Base-by-base conservation (phyloP, 192 early-diverging fungal genomes). In the Coemansia sp. region DNA sequence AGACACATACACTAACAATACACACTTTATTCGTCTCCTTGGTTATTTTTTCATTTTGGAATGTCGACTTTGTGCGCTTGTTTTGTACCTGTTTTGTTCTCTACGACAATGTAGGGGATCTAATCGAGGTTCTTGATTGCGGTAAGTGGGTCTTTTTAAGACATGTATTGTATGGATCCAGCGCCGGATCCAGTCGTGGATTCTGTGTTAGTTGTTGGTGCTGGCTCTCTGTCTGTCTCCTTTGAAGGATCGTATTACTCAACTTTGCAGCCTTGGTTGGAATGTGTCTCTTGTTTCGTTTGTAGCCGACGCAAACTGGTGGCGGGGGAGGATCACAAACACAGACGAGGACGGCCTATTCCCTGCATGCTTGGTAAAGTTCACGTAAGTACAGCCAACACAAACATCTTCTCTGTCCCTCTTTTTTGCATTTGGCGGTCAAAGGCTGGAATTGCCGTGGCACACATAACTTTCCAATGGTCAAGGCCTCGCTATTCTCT, bases 281-380 rank as follows among this genome's bases (percentile, higher is more conserved):
- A n/a, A n/a, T n/a, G n/a, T n/a, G n/a, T n/a, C n/a, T n/a, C n/a
- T n/a, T n/a, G n/a, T n/a, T n/a, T n/a, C n/a, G n/a, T n/a, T 15
- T 60, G 51, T 70, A 70, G 72, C 73, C 13, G 77, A 79, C 47
- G 67, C 77, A 22, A 79, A 79, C 57, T 79, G 77, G 77, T 79
- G 77, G 77, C 58, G 66, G 22, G 77, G 77, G 37, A 64, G 57
- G 42, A 73, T 70, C 28, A 39, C 59, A 26, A 57, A 53, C 49
- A 71, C 71, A 20, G 55, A 60, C 35, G 62, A 66, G 53, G 71
- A 70, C 33, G 77, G 77, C 4, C 58, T 73, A 38, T 79, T 79
- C 40, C 77, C 77, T 33, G 70, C 77, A 1, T 79, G 77, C 28
- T 53, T 79, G 40, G 77, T 79, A 60, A 69, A 69, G 36, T 70